phyloP scores from a whole-genome alignment of 2,329 filamentous ascomycete species.

The Phaeosphaeriaceae sp. region DNA sequence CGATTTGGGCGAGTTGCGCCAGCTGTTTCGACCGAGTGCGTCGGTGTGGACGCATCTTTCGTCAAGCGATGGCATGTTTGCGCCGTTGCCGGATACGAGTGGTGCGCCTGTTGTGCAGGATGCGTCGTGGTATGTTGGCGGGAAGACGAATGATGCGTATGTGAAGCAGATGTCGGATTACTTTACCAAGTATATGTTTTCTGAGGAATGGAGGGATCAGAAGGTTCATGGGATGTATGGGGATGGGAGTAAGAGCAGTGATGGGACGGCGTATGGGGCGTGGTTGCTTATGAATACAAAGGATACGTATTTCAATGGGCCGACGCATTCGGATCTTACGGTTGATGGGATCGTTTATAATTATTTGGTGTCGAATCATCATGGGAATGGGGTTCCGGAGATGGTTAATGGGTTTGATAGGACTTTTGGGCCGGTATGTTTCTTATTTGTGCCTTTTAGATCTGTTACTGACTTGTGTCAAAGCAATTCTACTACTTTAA shows the following conservation, averaged over 20 bases:
- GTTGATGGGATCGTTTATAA: slow-evolving; percentile 72
- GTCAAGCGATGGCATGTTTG: slow-evolving; percentile 61
- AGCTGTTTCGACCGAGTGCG: slow-evolving; percentile 65
- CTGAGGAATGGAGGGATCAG: slow-evolving; percentile 64
- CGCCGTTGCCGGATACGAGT: slow-evolving; percentile 58
- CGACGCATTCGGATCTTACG: slow-evolving; percentile 66
- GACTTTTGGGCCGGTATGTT: slow-evolving; percentile 63
- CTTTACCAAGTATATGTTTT: slow-evolving; percentile 71
- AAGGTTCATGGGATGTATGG: slow-evolving; percentile 63
- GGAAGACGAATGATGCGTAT: slow-evolving; percentile 62
- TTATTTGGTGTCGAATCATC: slow-evolving; percentile 63
- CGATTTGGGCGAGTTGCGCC: slow-evolving; percentile 67
- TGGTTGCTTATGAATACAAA: slow-evolving; percentile 71
- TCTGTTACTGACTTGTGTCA: slow-evolving; percentile 40
- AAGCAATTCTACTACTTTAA: slow-evolving; percentile 68
- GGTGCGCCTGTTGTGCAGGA: slow-evolving; percentile 63
- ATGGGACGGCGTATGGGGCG: slow-evolving; percentile 62
- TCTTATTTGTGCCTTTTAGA: neutral
- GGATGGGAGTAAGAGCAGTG: slow-evolving; percentile 58
- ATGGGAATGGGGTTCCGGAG: slow-evolving; percentile 67
- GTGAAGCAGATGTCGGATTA: slow-evolving; percentile 64
- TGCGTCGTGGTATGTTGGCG: slow-evolving; percentile 67
- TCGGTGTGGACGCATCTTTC: slow-evolving; percentile 67
- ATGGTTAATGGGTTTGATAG: slow-evolving; percentile 70
- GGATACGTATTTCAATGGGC: slow-evolving; percentile 68